Percentiles rank a stretch among this genome's conserved stretches.
phyloP scores from a whole-genome alignment of 306 rosid species.

The Cicer chorassanicum region DNA sequence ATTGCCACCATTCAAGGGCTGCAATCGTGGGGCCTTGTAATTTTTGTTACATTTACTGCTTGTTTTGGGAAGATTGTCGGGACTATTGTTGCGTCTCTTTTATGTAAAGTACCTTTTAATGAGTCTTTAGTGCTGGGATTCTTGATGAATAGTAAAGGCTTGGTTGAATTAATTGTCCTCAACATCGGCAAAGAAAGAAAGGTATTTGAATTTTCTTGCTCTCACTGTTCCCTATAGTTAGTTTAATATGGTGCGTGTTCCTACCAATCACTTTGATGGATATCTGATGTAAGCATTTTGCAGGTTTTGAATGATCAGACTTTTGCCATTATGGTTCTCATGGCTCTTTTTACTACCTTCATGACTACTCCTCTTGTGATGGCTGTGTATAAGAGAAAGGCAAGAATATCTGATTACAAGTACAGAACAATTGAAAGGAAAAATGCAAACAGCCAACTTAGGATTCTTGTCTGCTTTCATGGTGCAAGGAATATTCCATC shows the following conservation, averaged over 20 bases:
- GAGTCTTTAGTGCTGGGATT: constrained; percentile 81
- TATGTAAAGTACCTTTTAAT: constrained; percentile 62
- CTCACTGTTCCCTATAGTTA: constrained; percentile 15
- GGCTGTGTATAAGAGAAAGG: constrained; percentile 60
- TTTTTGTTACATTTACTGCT: constrained; percentile 69
- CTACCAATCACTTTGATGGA: neutral
- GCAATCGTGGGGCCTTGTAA: constrained; percentile 86
- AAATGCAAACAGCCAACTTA: constrained; percentile 57
- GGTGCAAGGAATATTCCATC: constrained; percentile 73
- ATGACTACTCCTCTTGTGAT: constrained; percentile 80
- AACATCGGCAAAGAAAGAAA: constrained; percentile 90
- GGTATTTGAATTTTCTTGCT: constrained; percentile 53
- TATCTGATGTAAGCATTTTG: constrained; percentile 32
- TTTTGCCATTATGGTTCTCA: constrained; percentile 87
- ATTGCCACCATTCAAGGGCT: constrained; percentile 74
- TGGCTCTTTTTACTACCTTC: constrained; percentile 90
- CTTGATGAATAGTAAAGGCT: constrained; percentile 87
- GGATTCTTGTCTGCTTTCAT: constrained; percentile 76
- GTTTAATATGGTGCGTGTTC: constrained; percentile 28
- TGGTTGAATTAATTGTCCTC: constrained; percentile 91
- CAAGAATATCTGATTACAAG: constrained; percentile 57
- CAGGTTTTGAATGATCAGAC: constrained; percentile 95
- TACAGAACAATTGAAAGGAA: constrained; percentile 65
- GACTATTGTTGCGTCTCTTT: constrained; percentile 61
- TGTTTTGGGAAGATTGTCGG: constrained; percentile 88